Conservation (phyloP, 225 moss, liverwort and hornwort species). For the Anthoceros angustus region DNA sequence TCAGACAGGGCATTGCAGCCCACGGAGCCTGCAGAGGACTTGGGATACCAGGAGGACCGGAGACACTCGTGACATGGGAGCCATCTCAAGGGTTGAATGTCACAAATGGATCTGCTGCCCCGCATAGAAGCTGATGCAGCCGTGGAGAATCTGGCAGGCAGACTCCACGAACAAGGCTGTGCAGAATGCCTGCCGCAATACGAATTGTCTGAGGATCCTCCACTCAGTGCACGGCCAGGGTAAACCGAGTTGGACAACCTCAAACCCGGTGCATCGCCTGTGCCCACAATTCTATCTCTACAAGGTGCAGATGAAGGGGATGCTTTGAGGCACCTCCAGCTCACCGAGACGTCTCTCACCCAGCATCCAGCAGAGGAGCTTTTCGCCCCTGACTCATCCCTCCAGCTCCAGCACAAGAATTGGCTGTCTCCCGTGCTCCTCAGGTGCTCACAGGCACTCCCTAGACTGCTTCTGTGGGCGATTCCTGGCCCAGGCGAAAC, state of each 20-base stretch:
- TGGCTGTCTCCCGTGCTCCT: conserved; percentile 8
- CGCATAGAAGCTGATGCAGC: background rate
- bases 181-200: background rate
- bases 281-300: no score
- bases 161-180: background rate
- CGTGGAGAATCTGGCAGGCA: background rate
- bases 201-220: no score
- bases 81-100: background rate
- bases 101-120: background rate
- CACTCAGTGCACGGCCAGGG: no score
- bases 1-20: background rate
- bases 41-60: background rate
- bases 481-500: conserved; percentile 23
- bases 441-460: conserved; percentile 19
- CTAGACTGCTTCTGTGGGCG: conserved; percentile 16
- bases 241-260: no score
- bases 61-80: background rate
- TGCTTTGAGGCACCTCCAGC: no score
- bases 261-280: no score
- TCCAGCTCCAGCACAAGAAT: no score
- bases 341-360: no score
- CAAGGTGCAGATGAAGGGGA: no score
- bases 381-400: no score
- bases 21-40: background rate
- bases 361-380: no score